Conservation (phyloP, 108 stramenopile species). For the Nitzschia palea region DNA sequence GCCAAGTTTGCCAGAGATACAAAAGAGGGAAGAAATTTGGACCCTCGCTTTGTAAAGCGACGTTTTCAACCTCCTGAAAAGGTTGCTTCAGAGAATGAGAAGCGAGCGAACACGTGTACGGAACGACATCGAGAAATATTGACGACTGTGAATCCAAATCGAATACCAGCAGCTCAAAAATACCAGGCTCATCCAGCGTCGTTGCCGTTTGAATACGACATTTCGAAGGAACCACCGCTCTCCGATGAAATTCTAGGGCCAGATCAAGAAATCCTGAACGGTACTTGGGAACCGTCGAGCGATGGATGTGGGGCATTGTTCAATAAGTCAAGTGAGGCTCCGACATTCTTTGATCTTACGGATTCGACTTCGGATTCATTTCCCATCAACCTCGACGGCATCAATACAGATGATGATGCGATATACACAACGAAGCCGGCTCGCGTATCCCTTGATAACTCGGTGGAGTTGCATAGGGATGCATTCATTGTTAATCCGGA, state of each 20-base stretch:
- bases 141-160: too few relatives aligned
- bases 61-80: too few relatives aligned
- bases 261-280: neutral
- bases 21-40: neutral
- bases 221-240: neutral
- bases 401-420: neutral
- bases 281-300: neutral
- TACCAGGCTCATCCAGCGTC: too few relatives aligned
- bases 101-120: too few relatives aligned
- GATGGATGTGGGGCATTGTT: neutral
- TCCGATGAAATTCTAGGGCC: neutral
- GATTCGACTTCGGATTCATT: constrained; percentile 3
- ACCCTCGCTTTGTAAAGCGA: constrained; percentile 4
- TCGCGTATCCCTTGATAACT: constrained; percentile 4
- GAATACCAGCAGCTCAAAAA: too few relatives aligned
- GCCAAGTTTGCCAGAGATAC: constrained; percentile 2
- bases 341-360: constrained; percentile 3
- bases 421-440: neutral
- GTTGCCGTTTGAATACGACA: neutral
- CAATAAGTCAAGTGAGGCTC: neutral
- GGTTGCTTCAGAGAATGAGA: too few relatives aligned
- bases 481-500: neutral
- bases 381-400: neutral
- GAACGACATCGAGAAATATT: neutral
- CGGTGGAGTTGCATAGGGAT: neutral